A percentile compares a stretch with the other conserved stretches of the same genome.
Evolutionary conservation across 202 grass and related monocot genomes (phyloP).

Genomic region (Thinopyrum obtusiflorum): DNA sequence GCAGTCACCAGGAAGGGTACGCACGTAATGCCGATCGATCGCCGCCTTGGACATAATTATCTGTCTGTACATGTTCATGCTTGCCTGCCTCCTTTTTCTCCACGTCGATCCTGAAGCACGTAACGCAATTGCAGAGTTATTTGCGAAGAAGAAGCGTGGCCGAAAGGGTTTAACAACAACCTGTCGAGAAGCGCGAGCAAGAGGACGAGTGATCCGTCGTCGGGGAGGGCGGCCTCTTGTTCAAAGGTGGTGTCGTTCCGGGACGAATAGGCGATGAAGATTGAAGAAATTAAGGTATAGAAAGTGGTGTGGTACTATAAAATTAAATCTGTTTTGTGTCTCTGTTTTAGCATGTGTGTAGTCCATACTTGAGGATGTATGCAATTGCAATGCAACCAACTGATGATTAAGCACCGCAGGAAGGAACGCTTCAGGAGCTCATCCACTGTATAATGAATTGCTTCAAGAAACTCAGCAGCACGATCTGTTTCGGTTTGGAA

Average conservation of each 20-base stretch:
- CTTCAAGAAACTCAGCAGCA: slow-evolving; percentile 19
- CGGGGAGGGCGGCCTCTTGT: slow-evolving; percentile 43
- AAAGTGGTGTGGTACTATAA: slow-evolving; percentile 15
- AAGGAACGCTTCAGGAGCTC: too few relatives aligned
- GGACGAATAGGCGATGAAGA: slow-evolving; percentile 52
- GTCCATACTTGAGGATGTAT: background rate
- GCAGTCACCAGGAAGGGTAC: slow-evolving; percentile 45
- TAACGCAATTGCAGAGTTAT: background rate
- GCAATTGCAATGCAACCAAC: too few relatives aligned
- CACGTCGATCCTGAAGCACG: background rate
- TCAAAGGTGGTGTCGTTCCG: slow-evolving; percentile 51
- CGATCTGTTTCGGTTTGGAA: too few relatives aligned
- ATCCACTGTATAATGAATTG: slow-evolving; percentile 20
- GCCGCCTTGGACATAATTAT: background rate
- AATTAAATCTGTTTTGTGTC: background rate
- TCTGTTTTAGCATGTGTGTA: background rate
- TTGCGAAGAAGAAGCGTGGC: background rate
- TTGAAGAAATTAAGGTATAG: slow-evolving; percentile 59
- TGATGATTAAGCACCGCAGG: slow-evolving; percentile 15
- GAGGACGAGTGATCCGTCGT: slow-evolving; percentile 30
- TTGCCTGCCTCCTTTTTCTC: background rate
- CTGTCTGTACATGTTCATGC: background rate
- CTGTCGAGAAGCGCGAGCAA: slow-evolving; percentile 47
- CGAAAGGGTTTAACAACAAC: background rate
- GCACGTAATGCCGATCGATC: background rate